Conservation (phyloP, 345 rosid species). For the Arabidopsis thaliana region TAIR10.1 NC_003074.8:18602001-18602500, state of each 20-base stretch:
- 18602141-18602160: constrained; percentile 66
- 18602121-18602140: constrained; percentile 86
- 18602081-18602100: constrained; percentile 78
- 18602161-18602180: constrained; percentile 69
- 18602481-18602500: constrained; percentile 81
- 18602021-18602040: constrained; percentile 58
- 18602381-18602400: neutral
- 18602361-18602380: neutral
- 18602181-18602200: constrained; percentile 83
- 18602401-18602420: neutral
- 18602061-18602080: constrained; percentile 63
- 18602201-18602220: constrained; percentile 21
- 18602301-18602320: constrained; percentile 39
- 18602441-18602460: constrained; percentile 61
- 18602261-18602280: constrained; percentile 64
- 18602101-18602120: constrained; percentile 78
- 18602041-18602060: constrained; percentile 67
- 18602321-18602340: constrained; percentile 46
- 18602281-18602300: constrained; percentile 64
- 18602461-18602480: constrained; percentile 72
- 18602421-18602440: constrained; percentile 74
- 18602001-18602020: constrained; percentile 70
- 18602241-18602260: constrained; percentile 26
- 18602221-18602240: constrained; percentile 9
- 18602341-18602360: too few species aligned